Conservation (phyloP, 306 rosid species). For the Arachis stenosperma region DNA sequence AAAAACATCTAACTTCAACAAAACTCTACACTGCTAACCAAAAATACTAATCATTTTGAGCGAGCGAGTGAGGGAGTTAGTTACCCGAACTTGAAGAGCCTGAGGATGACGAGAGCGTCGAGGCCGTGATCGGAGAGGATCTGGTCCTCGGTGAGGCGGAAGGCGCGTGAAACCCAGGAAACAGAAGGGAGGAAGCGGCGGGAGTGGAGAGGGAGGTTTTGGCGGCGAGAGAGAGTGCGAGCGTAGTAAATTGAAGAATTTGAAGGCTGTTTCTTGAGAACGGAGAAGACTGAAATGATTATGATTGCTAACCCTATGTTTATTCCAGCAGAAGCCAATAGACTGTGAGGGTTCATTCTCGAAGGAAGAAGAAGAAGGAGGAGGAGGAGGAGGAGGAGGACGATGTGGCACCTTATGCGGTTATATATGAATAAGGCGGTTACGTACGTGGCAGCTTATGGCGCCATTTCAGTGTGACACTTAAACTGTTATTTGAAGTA, state of each 20-base stretch:
- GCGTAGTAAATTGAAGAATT: slow-evolving; percentile 73
- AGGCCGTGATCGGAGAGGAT: slow-evolving; percentile 67
- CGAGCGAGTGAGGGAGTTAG: not conserved
- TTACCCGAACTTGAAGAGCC: slow-evolving; percentile 89
- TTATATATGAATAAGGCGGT: too few relatives aligned
- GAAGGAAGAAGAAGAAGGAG: not conserved
- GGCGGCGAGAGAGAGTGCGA: slow-evolving; percentile 58
- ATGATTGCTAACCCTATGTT: slow-evolving; percentile 80
- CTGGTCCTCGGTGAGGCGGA: slow-evolving; percentile 62
- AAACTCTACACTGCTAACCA: too few relatives aligned
- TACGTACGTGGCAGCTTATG: slow-evolving; percentile 51
- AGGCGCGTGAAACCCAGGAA: slow-evolving; percentile 70
- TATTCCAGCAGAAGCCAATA: slow-evolving; percentile 78
- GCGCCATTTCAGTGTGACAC: too few relatives aligned
- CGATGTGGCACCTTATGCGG: slow-evolving; percentile 32
- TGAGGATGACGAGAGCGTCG: slow-evolving; percentile 75
- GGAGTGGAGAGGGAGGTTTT: slow-evolving; percentile 30
- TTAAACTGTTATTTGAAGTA: too few relatives aligned
- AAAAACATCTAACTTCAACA: too few relatives aligned
- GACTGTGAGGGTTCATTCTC: slow-evolving; percentile 65
- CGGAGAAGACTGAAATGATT: slow-evolving; percentile 71
- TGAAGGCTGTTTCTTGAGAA: slow-evolving; percentile 77
- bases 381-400: not conserved
- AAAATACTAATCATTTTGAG: too few relatives aligned
- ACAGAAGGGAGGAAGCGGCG: slow-evolving; percentile 68